Percentiles rank a stretch among this genome's conserved stretches.
These are phyloP conservation scores for Fusarium chuoi DNA, from an alignment of 2,329 filamentous ascomycete species.

Conservation along the genomic window DNA sequence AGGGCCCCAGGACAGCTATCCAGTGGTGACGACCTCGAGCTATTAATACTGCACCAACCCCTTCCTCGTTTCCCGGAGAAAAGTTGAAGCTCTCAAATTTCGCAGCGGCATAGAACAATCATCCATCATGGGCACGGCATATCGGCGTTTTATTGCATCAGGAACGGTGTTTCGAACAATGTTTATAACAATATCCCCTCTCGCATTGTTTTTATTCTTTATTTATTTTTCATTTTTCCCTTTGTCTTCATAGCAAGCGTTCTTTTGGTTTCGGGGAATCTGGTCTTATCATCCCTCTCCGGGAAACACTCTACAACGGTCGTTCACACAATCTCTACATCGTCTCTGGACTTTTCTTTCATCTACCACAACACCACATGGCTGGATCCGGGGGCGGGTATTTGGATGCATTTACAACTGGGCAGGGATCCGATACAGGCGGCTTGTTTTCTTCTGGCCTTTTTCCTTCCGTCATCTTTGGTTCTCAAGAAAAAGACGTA, in stretches of 20 bases:
- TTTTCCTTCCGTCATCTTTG: conserved; percentile 46
- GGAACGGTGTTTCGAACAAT: conserved; percentile 53
- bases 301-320: conserved; percentile 50
- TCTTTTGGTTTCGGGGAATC: conserved; percentile 50
- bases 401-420: conserved; percentile 65
- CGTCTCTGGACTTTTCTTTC: conserved; percentile 55
- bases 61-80: conserved; percentile 49
- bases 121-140: conserved; percentile 49
- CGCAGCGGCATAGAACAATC: conserved; percentile 53
- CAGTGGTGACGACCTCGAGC: conserved; percentile 60
- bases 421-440: conserved; percentile 61
- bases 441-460: conserved; percentile 53
- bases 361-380: conserved; percentile 59
- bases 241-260: conserved; percentile 60
- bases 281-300: conserved; percentile 49
- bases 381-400: conserved; percentile 64
- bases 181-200: conserved; percentile 52
- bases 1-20: conserved; percentile 59
- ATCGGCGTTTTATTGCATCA: conserved; percentile 58
- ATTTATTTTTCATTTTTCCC: conserved; percentile 47
- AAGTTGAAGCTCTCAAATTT: conserved; percentile 47
- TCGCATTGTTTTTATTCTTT: conserved; percentile 41
- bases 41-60: conserved; percentile 51
- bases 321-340: conserved; percentile 45
- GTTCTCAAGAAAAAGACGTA: conserved; percentile 64